Conservation (phyloP, 306 rosid genomes). For the Citrullus amarus region DNA sequence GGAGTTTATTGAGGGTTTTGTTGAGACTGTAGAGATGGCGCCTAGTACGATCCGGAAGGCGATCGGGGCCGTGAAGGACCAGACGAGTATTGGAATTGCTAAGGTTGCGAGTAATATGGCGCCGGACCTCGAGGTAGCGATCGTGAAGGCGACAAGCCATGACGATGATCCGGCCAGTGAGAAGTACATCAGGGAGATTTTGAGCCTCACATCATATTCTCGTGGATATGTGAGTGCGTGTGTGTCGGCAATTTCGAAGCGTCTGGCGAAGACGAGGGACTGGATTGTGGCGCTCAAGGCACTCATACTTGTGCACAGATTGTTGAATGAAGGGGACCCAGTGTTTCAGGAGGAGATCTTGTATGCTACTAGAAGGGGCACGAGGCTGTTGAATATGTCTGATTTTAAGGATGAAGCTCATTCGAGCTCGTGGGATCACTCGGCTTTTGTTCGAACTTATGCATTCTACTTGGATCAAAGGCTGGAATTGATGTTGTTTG, state of each 20-base stretch:
- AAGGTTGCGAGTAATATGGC: constrained; percentile 90
- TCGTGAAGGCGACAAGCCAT: constrained; percentile 89
- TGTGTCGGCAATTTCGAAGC: constrained; percentile 67
- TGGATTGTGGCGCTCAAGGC: constrained; percentile 96
- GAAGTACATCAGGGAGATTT: constrained; percentile 68
- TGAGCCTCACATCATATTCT: constrained; percentile 57
- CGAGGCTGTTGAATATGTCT: constrained; percentile 76
- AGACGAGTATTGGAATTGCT: constrained; percentile 95
- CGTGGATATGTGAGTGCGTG: constrained; percentile 73
- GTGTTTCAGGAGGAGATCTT: constrained; percentile 78
- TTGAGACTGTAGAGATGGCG: constrained; percentile 41
- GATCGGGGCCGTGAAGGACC: constrained; percentile 96
- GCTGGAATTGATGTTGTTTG: constrained; percentile 60
- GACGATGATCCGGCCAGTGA: constrained; percentile 91
- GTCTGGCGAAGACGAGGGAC: constrained; percentile 84
- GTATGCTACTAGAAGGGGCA: constrained; percentile 78
- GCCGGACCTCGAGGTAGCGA: constrained; percentile 92
- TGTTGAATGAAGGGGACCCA: constrained; percentile 71
- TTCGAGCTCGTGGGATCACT: constrained; percentile 94
- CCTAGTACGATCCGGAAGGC: constrained; percentile 93
- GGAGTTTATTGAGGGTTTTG: neutral
- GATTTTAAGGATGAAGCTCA: constrained; percentile 96
- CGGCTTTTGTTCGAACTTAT: constrained; percentile 77
- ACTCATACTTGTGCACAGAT: constrained; percentile 55
- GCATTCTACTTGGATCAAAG: constrained; percentile 89